Conservation (phyloP, 805 yeast species). For the Metschnikowia lunata region DNA sequence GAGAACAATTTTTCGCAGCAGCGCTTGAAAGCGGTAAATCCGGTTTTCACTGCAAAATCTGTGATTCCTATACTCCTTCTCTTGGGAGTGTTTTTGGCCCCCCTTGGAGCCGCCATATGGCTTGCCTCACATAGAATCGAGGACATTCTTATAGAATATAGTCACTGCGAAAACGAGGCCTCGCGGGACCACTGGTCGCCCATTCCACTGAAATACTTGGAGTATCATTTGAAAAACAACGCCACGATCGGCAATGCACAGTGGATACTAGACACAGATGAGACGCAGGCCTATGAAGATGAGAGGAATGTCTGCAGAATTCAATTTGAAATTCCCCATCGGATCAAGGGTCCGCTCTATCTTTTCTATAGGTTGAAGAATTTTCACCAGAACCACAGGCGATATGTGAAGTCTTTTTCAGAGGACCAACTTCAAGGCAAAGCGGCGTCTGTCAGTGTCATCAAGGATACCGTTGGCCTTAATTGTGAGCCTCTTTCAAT, state of each 20-base stretch:
- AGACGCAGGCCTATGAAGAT: conserved; percentile 44
- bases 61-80: conserved; percentile 38
- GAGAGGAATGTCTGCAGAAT: conserved; percentile 45
- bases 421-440: conserved; percentile 42
- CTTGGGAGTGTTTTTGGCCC: conserved; percentile 39
- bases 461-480: conserved; percentile 41
- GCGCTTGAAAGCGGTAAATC: conserved; percentile 47
- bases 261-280: conserved; percentile 37
- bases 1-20: conserved; percentile 57
- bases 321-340: conserved; percentile 35
- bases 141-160: conserved; percentile 39
- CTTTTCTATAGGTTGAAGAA: conserved; percentile 39
- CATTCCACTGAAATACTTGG: conserved; percentile 36
- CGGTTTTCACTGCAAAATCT: conserved; percentile 39
- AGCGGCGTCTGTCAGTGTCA: conserved; percentile 29
- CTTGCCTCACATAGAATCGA: conserved; percentile 36
- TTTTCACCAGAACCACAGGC: conserved; percentile 42
- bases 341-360: conserved; percentile 37
- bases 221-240: conserved; percentile 31
- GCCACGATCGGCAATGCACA: conserved; percentile 21
- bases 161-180: conserved; percentile 38
- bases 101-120: conserved; percentile 47
- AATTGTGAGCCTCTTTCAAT: conserved; percentile 41
- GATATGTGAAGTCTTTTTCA: conserved; percentile 40
- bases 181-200: conserved; percentile 28